Percentiles rank a stretch among this genome's conserved stretches.
Conservation (phyloP, 345 rosid genomes). For the Raphanus sativus region DNA sequence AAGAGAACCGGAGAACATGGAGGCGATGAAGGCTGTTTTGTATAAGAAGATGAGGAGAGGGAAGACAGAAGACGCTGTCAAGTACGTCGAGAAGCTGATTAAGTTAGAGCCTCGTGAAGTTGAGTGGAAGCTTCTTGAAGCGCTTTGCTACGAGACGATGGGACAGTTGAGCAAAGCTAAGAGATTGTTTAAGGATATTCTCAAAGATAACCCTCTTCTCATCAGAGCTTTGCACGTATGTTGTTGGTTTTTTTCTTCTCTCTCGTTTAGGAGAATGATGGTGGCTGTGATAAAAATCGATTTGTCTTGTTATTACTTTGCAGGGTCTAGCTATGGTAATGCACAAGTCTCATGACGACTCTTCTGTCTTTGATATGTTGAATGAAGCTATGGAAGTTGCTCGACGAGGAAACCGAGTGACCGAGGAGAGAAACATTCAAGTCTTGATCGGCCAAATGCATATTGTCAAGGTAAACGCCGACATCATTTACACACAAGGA, state of each 20-base stretch:
- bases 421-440: conserved; percentile 83
- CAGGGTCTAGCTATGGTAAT: conserved; percentile 92
- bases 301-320: not conserved
- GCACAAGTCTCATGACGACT: conserved; percentile 70
- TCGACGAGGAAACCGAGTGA: conserved; percentile 51
- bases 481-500: too few relatives aligned
- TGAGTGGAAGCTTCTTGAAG: conserved; percentile 91
- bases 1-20: conserved; percentile 64
- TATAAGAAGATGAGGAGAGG: conserved; percentile 81
- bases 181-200: conserved; percentile 60
- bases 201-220: conserved; percentile 71
- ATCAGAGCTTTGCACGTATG: conserved; percentile 90
- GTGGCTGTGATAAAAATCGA: too few relatives aligned
- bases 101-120: conserved; percentile 65
- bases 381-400: conserved; percentile 66
- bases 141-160: conserved; percentile 79
- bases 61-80: conserved; percentile 58
- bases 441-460: conserved; percentile 87
- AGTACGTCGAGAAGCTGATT: conserved; percentile 62
- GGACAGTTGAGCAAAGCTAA: conserved; percentile 68
- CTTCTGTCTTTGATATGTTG: conserved; percentile 81
- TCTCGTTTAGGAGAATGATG: too few relatives aligned
- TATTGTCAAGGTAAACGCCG: conserved; percentile 56
- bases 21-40: conserved; percentile 71
- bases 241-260: not conserved